Conservation (phyloP, 225 moss, liverwort and hornwort species). For the Rhytidiadelphus loreus region DNA sequence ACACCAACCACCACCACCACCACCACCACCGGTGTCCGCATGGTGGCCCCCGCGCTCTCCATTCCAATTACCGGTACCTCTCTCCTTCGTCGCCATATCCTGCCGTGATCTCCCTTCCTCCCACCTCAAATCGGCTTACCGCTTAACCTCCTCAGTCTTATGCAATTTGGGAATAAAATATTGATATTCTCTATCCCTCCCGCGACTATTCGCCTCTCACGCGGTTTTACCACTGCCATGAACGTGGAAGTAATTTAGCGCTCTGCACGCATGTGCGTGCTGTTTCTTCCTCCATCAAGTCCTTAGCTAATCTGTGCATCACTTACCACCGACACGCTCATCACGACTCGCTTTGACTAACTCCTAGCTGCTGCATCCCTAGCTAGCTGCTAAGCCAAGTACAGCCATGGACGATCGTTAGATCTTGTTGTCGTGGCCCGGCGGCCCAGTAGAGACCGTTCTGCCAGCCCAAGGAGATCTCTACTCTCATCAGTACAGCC, state of each 20-base stretch:
- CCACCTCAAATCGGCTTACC: not conserved
- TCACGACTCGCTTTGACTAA: constrained; percentile 9
- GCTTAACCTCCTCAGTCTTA: not conserved
- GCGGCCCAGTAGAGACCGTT: not conserved
- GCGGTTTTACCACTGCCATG: not conserved
- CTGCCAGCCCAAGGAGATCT: not conserved
- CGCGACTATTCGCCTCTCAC: not conserved
- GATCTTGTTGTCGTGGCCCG: constrained; percentile 4
- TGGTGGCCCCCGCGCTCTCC: not conserved
- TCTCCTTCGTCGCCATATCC: not conserved
- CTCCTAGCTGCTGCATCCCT: not conserved
- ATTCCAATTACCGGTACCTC: not conserved
- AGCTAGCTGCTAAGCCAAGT: not conserved
- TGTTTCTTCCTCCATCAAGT: not conserved
- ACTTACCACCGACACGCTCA: constrained; percentile 25
- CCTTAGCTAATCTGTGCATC: not conserved
- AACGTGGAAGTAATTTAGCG: not conserved
- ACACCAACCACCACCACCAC: not conserved
- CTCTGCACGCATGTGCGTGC: not conserved
- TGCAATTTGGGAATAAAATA: not conserved
- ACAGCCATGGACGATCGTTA: not conserved
- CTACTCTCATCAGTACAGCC: not conserved
- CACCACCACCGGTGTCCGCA: not conserved
- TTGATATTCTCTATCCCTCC: not conserved
- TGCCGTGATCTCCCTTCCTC: not conserved